phyloP scores from a whole-genome alignment of 495 filamentous ascomycete genomes.

The Tuber aestivum region DNA sequence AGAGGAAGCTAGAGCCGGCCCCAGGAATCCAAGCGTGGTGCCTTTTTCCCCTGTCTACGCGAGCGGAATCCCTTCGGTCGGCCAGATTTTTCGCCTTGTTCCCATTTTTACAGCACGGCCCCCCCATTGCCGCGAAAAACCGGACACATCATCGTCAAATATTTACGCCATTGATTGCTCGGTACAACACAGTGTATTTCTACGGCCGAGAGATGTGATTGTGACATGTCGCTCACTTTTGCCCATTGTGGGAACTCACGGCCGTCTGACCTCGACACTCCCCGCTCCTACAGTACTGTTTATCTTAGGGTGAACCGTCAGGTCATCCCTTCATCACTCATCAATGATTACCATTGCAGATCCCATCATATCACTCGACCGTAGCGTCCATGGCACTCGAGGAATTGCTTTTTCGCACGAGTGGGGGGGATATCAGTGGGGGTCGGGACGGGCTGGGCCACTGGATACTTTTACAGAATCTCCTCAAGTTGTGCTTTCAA shows the following conservation, averaged over 20 bases:
- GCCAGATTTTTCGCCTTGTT: not conserved
- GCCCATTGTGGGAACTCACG: not conserved
- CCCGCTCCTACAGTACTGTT: not conserved
- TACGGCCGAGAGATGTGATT: not conserved
- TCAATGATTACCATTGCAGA: not conserved
- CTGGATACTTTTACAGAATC: not conserved
- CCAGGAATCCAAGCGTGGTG: not conserved
- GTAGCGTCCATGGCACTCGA: not conserved
- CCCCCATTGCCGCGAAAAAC: not conserved
- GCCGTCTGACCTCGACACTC: not conserved
- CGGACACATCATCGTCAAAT: too few relatives aligned
- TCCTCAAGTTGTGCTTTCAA: not conserved
- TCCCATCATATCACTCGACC: slow-evolving; percentile 15
- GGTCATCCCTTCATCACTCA: not conserved
- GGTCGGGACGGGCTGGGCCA: not conserved
- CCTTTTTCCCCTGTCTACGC: not conserved
- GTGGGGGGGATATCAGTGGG: not conserved
- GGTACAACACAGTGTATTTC: too few relatives aligned
- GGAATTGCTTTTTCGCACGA: not conserved
- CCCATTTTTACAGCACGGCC: not conserved
- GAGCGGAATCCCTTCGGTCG: not conserved
- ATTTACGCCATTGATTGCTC: not conserved
- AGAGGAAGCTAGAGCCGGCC: too few relatives aligned
- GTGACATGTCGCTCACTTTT: not conserved
- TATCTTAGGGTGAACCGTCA: not conserved